phyloP scores from a whole-genome alignment of 140 eudicot genomes.

The Oenanthe javanica region DNA sequence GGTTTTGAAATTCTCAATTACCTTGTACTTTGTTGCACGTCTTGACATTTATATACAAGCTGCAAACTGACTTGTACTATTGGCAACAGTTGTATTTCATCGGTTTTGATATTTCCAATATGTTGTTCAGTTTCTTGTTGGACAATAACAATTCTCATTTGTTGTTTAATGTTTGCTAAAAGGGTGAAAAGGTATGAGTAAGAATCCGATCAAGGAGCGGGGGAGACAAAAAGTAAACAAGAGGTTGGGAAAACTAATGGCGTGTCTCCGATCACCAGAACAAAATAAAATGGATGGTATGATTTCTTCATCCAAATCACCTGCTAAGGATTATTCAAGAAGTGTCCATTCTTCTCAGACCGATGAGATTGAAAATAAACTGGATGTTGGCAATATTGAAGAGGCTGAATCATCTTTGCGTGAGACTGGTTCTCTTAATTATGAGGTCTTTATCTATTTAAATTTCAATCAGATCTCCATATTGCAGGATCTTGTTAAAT shows the following conservation, averaged over 20 bases:
- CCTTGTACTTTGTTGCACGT: too few relatives aligned
- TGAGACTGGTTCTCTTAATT: slow-evolving; percentile 73
- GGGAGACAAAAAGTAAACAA: slow-evolving; percentile 14
- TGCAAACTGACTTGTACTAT: not conserved
- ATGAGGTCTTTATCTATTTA: slow-evolving; percentile 51
- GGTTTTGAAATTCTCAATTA: not conserved
- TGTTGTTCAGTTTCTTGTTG: slow-evolving; percentile 2
- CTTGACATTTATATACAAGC: not conserved
- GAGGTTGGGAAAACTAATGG: slow-evolving; percentile 43
- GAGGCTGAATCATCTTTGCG: slow-evolving; percentile 94
- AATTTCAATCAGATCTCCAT: not conserved
- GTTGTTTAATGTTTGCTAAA: not conserved
- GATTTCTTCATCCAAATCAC: slow-evolving; percentile 52
- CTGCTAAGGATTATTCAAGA: slow-evolving; percentile 46
- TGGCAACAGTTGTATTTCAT: not conserved
- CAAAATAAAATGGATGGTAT: slow-evolving; percentile 33
- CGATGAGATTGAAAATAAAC: slow-evolving; percentile 46
- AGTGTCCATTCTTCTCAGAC: slow-evolving; percentile 49
- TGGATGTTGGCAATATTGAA: slow-evolving; percentile 74
- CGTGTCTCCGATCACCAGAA: slow-evolving; percentile 58
- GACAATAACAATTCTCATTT: slow-evolving; percentile 7
- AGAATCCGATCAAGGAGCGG: slow-evolving; percentile 25
- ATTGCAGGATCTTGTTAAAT: not conserved
- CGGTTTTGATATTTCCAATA: not conserved
- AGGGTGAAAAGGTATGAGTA: slow-evolving; percentile 29